Evolutionary conservation across 2,329 filamentous ascomycete species (phyloP).

Genomic region (Fusarium graminum): DNA sequence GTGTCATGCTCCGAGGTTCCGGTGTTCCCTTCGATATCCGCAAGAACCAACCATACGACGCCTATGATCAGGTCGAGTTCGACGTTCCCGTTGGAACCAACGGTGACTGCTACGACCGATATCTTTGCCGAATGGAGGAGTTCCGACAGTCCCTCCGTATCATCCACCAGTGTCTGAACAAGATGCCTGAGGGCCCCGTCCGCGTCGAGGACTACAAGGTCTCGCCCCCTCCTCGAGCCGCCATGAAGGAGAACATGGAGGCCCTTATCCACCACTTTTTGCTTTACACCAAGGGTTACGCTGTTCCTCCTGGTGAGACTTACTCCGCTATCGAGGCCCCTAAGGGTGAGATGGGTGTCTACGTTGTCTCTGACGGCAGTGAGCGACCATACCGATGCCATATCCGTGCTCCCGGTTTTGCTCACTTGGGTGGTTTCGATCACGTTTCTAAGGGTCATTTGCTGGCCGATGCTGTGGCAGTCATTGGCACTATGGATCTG

Average conservation of each 20-base stretch:
- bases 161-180: constrained; percentile 98
- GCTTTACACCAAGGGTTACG: constrained; percentile 98
- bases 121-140: constrained; percentile 99
- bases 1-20: constrained; percentile 97
- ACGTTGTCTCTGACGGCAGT: constrained; percentile 93
- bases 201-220: constrained; percentile 99
- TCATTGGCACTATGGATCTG: constrained; percentile 91
- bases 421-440: constrained; percentile 93
- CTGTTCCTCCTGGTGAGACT: constrained; percentile 96
- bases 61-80: constrained; percentile 97
- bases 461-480: constrained; percentile 94
- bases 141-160: constrained; percentile 98
- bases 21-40: constrained; percentile 97
- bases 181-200: constrained; percentile 95
- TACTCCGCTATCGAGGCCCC: constrained; percentile 99
- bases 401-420: constrained; percentile 96
- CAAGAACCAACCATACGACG: constrained; percentile 97
- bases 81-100: constrained; percentile 97
- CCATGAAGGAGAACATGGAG: constrained; percentile 99
- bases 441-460: constrained; percentile 93
- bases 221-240: constrained; percentile 90
- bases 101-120: constrained; percentile 99
- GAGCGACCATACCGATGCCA: constrained; percentile 98
- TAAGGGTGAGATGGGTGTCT: constrained; percentile 99
- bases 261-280: constrained; percentile 99